Evolutionary conservation across 352 stramenopile species (phyloP).

Genomic region (Phytophthora hybrid): DNA sequence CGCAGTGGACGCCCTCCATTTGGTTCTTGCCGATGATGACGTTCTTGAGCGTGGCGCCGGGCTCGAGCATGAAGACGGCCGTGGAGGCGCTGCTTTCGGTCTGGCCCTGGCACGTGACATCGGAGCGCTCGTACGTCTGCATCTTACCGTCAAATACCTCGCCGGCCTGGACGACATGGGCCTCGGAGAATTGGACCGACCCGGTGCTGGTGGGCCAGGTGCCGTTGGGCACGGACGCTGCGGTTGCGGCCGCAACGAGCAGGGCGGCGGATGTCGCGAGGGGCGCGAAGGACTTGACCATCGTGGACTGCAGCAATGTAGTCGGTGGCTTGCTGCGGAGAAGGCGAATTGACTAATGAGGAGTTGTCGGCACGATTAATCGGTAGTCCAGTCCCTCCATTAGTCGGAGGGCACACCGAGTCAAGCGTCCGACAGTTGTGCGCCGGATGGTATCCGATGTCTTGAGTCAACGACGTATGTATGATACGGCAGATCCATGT

Average conservation of each 20-base stretch:
- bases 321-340: too few species aligned
- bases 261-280: conserved; percentile 13
- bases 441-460: too few species aligned
- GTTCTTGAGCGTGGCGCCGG: conserved; percentile 1
- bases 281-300: conserved; percentile 20
- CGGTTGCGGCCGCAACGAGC: conserved; percentile 9
- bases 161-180: conserved; percentile 44
- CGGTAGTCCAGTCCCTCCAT: too few species aligned
- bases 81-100: too few species aligned
- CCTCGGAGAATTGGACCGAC: conserved; percentile 20
- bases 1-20: conserved; percentile 22
- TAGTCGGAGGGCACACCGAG: too few species aligned
- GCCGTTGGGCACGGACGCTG: conserved; percentile 19
- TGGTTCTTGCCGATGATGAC: conserved; percentile 29
- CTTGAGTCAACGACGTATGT: too few species aligned
- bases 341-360: neutral
- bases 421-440: too few species aligned
- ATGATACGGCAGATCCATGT: too few species aligned
- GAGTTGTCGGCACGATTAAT: conserved; percentile 8
- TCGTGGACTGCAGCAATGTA: conserved; percentile 9
- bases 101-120: too few species aligned
- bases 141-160: conserved; percentile 35
- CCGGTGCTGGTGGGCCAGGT: conserved; percentile 26
- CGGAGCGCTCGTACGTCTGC: too few species aligned
- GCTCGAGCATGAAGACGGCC: too few species aligned